Conservation (phyloP, 495 filamentous ascomycete genomes). For the Penicillium tannophilum region DNA sequence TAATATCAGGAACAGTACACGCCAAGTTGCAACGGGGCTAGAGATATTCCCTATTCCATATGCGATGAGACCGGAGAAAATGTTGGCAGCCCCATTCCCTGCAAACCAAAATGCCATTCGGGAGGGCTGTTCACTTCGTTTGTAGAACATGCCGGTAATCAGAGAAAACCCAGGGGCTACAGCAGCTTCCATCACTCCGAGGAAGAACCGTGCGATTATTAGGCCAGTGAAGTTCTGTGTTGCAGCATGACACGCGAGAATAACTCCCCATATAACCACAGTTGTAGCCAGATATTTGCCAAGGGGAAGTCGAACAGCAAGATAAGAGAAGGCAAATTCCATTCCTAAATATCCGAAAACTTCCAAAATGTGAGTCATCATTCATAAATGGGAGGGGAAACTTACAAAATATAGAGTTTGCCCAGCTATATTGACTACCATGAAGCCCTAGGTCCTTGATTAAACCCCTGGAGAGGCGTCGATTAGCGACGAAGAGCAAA, state of each 20-base stretch:
- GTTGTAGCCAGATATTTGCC: no score
- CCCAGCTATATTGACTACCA: no score
- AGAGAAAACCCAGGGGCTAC: slow-evolving; percentile 40
- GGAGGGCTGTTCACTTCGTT: slow-evolving; percentile 50
- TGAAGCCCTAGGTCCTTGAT: no score
- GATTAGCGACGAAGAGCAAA: no score
- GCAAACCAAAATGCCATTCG: slow-evolving; percentile 54
- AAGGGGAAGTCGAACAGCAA: no score
- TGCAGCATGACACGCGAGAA: neutral
- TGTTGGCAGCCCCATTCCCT: slow-evolving; percentile 24
- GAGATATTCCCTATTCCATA: slow-evolving; percentile 29
- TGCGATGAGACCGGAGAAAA: slow-evolving; percentile 27
- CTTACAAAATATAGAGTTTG: no score
- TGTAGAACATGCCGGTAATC: slow-evolving; percentile 43
- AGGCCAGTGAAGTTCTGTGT: neutral
- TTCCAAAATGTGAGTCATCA: no score
- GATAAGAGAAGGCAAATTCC: no score
- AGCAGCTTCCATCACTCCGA: slow-evolving; percentile 49
- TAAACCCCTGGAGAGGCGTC: no score
- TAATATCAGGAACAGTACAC: slow-evolving; percentile 27
- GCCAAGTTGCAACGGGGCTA: slow-evolving; percentile 14
- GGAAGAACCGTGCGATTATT: slow-evolving; percentile 43
- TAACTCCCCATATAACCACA: neutral
- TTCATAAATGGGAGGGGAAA: no score
- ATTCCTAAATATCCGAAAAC: no score